These are phyloP conservation scores for Termitomyces sp. DNA, from an alignment of 768 basidiomycete species.

Conservation along the genomic window DNA sequence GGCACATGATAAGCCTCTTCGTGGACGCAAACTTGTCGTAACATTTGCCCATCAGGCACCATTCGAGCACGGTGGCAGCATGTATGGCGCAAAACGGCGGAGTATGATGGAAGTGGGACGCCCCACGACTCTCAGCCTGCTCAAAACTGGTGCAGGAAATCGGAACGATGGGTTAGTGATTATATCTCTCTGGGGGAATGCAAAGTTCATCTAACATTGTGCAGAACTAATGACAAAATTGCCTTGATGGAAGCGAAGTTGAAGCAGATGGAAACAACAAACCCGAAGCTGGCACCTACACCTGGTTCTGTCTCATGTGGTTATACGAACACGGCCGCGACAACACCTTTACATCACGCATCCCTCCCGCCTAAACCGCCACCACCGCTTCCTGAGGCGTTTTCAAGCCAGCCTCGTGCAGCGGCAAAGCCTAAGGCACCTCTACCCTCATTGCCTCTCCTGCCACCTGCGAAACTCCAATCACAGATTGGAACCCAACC, in stretches of 20 bases:
- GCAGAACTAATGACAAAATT: constrained; percentile 84
- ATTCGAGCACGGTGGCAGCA: constrained; percentile 30
- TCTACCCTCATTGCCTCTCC: constrained; percentile 25
- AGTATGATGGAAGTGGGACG: constrained; percentile 54
- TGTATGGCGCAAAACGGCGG: constrained; percentile 30
- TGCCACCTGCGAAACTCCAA: constrained; percentile 11
- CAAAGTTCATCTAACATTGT: constrained; percentile 7
- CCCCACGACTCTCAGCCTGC: constrained; percentile 84
- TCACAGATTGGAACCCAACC: constrained; percentile 9
- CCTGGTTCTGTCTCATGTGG: constrained; percentile 10
- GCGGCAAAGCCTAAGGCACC: constrained; percentile 18
- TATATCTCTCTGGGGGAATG: background rate
- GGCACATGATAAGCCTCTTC: constrained; percentile 76
- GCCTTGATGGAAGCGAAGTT: constrained; percentile 96
- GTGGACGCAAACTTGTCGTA: constrained; percentile 88
- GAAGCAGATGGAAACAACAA: constrained; percentile 61
- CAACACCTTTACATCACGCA: constrained; percentile 24
- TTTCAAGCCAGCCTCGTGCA: constrained; percentile 9
- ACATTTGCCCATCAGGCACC: constrained; percentile 89
- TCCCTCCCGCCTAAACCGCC: constrained; percentile 45
- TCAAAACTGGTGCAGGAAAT: constrained; percentile 64
- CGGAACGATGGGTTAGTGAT: constrained; percentile 49
- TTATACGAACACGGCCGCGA: background rate
- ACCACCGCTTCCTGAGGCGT: constrained; percentile 23
- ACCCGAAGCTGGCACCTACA: constrained; percentile 21